These are phyloP conservation scores for Populus davidiana DNA, from an alignment of 345 rosid species.

Conservation along the genomic window DNA sequence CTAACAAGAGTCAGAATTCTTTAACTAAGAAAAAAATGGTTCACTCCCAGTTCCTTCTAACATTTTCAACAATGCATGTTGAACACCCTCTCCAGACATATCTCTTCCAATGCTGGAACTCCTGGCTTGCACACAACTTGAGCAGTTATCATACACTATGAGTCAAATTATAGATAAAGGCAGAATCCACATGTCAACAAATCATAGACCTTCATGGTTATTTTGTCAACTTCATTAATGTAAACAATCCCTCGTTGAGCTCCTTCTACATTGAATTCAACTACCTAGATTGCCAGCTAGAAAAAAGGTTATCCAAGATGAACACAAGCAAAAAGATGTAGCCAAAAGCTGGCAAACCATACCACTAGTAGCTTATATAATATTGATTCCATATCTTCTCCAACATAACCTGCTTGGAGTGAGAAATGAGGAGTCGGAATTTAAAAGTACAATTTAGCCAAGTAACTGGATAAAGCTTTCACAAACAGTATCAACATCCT, in stretches of 20 bases:
- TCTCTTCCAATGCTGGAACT: slow-evolving; percentile 82
- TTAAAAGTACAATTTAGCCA: not conserved
- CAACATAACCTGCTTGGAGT: slow-evolving; percentile 92
- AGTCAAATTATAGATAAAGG: not conserved
- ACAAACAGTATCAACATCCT: not conserved
- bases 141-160: not conserved
- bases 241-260: slow-evolving; percentile 91
- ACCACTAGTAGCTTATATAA: slow-evolving; percentile 77
- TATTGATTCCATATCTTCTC: slow-evolving; percentile 95
- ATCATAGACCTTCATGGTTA: slow-evolving; percentile 72
- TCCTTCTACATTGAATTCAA: slow-evolving; percentile 85
- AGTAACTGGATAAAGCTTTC: not conserved
- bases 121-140: slow-evolving; percentile 55
- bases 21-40: not conserved
- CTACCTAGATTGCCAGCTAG: slow-evolving; percentile 44
- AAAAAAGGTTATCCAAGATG: not conserved
- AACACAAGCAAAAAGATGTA: not conserved
- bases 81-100: slow-evolving; percentile 98
- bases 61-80: slow-evolving; percentile 92
- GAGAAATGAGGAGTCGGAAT: not conserved
- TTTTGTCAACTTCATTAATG: slow-evolving; percentile 94
- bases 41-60: slow-evolving; percentile 93
- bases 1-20: not conserved
- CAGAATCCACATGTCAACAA: not conserved
- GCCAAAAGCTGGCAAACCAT: slow-evolving; percentile 7